Base-by-base conservation (phyloP, 345 rosid genomes). In the Lumnitzera littorea region DNA sequence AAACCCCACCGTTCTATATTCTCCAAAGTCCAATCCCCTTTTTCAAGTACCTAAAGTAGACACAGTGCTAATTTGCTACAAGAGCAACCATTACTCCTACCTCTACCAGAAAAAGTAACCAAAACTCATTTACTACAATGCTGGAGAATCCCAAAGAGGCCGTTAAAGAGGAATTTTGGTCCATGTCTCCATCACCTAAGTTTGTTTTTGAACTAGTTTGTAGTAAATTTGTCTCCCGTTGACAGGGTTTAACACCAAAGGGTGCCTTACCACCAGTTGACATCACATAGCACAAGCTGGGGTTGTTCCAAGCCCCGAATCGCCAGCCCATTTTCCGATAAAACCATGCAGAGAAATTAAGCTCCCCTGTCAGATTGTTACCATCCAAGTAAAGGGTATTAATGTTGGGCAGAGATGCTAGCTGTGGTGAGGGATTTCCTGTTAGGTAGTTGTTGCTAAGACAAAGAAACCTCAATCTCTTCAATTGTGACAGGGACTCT, bases 261-360 rank as follows among this genome's bases (percentile, higher is more conserved):
- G 94, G 98, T 56, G 62, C 71, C 63, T 66, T 67, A 46, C 72
- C 73, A 46, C 72, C 73, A 49, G 67, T 55, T 60, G 86, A 66
- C 61, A 62, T 48, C 65, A 66, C 65, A 69, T 77, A 85, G 74
- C 98, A 92, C 48, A 92, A 73, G 62, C 80, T 77, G 57, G 94
- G 90, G 72, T 92, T 92, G 70, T 80, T 81, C 96, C 91, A 87
- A 16, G 90, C 91, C 63, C 92, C 88, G 57, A 92, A 89, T 17
- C 95, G 88, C 72, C 89, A 81, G 27, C 94, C 87, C 78, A 92
- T 66, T 64, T 74, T 89, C 70, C 69, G 60, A 67, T 81, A 85
- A 61, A 92, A 92, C 65, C 15, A 46, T 49, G 54, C 48, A 23
- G 96, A 65, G 67, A 89, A 87, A 57, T 70, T 57, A 14, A 92